Conservation (phyloP, 1,284 basidiomycete species). For the Ceratorhiza oryzae-sativae region DNA sequence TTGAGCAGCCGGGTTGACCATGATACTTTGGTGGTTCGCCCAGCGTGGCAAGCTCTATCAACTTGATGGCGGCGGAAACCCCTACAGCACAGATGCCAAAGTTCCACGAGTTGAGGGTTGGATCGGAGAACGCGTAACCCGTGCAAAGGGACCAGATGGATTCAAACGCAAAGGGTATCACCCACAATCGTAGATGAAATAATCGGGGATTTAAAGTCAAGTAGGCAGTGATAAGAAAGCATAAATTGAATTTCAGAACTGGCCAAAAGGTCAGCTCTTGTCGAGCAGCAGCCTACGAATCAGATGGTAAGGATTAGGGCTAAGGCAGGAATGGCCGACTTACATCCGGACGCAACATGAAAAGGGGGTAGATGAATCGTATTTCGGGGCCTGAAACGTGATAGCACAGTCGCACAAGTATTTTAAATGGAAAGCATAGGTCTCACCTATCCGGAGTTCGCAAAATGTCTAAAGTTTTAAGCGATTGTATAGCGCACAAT, state of each 20-base stretch:
- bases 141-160: constrained; percentile 31
- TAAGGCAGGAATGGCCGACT: background rate
- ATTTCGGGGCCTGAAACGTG: no score
- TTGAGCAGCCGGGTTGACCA: background rate
- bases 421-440: no score
- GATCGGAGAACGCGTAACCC: constrained; percentile 24
- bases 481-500: no score
- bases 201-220: constrained; percentile 13
- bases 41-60: constrained; percentile 28
- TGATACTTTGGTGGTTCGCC: constrained; percentile 22
- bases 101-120: constrained; percentile 31
- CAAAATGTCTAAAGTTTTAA: no score
- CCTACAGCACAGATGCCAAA: constrained; percentile 37
- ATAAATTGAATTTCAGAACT: background rate
- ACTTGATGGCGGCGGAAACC: constrained; percentile 38
- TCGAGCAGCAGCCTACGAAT: background rate
- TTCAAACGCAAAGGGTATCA: constrained; percentile 36
- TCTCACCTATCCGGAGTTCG: no score
- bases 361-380: background rate
- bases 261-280: constrained; percentile 12
- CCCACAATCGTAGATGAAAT: constrained; percentile 23
- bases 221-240: background rate
- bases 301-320: background rate
- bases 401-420: no score
- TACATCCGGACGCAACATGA: constrained; percentile 18